These are phyloP conservation scores for Phytopythium sindhum DNA, from an alignment of 352 stramenopile species.

Conservation along the genomic window DNA sequence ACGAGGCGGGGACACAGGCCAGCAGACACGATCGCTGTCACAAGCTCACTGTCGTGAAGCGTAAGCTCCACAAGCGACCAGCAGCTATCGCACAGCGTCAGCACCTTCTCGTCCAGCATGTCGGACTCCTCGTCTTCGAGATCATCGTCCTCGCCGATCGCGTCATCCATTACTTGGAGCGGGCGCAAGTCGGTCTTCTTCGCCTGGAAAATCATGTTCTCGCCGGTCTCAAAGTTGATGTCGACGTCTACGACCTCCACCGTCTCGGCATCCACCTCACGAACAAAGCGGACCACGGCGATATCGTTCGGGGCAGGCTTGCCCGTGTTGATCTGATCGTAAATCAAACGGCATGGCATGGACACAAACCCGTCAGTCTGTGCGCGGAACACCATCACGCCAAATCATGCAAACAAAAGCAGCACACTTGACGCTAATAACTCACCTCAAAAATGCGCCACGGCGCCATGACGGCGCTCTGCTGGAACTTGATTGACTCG, in stretches of 20 bases:
- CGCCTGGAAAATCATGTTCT: constrained; percentile 78
- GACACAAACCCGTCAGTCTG: background rate
- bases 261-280: constrained; percentile 63
- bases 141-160: constrained; percentile 74
- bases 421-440: constrained; percentile 1
- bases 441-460: constrained; percentile 83
- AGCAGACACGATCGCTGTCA: constrained; percentile 52
- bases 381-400: constrained; percentile 33
- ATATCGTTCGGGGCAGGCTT: constrained; percentile 83
- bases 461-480: constrained; percentile 51
- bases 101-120: constrained; percentile 75
- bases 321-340: constrained; percentile 55
- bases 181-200: constrained; percentile 55
- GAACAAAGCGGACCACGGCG: constrained; percentile 78
- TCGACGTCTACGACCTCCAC: constrained; percentile 87
- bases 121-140: constrained; percentile 67
- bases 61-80: constrained; percentile 84
- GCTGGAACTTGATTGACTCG: constrained; percentile 54
- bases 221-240: constrained; percentile 85
- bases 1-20: constrained; percentile 73
- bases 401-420: constrained; percentile 11
- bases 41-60: constrained; percentile 62
- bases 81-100: constrained; percentile 85
- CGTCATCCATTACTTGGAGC: constrained; percentile 81
- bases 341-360: background rate